Evolutionary conservation across 768 basidiomycete genomes (phyloP), one percentile per base, ranked within the genome.

Genomic region (Termitomyces eurrhizus): DNA sequence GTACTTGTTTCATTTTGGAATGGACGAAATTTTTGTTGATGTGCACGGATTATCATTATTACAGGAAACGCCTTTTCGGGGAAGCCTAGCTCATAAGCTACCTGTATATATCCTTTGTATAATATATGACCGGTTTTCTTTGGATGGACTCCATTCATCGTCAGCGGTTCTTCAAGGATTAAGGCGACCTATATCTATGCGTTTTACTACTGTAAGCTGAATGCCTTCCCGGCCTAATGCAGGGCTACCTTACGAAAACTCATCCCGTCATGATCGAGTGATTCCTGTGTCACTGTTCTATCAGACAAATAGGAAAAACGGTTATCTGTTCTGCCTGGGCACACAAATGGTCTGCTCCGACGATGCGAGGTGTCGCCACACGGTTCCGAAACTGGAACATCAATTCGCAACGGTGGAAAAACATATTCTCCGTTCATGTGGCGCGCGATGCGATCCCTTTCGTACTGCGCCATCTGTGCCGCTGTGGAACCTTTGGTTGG

Each of bases 41-140:
- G 1, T 11, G 24, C 41, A 66, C 45, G 36, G 53, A 60, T 52
- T 52, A 39, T 45, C 52, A 44, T 52, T 52, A 39, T 45, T 52
- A 44, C 62, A 90, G 89, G 66, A 87, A 83, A 71, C 80, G 88
- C 29, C 65, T 89, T 32, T 86, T 91, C 64, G 89, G 88, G 49
- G 87, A 89, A 53, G 58, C 67, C 13, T 75, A 69, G 62, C 35
- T 7, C 24, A 26, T 37, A 35, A 58, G 45, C 13, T n/a, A 51
- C 44, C 13, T 60, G 41, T 59, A 51, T 33, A 12, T 58, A 39
- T 29, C 16, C 13, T 6, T 57, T 58, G 49, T 58, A 57, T 36
- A 24, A 39, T 51, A 41, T 18, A 16, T 29, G 35, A 32, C 14
- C 18, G 18, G 24, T 64, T 56, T 64, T 56, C 66, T 61, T n/a